phyloP scores from a whole-genome alignment of 768 basidiomycete genomes.

The Tulasnella sp. region DNA sequence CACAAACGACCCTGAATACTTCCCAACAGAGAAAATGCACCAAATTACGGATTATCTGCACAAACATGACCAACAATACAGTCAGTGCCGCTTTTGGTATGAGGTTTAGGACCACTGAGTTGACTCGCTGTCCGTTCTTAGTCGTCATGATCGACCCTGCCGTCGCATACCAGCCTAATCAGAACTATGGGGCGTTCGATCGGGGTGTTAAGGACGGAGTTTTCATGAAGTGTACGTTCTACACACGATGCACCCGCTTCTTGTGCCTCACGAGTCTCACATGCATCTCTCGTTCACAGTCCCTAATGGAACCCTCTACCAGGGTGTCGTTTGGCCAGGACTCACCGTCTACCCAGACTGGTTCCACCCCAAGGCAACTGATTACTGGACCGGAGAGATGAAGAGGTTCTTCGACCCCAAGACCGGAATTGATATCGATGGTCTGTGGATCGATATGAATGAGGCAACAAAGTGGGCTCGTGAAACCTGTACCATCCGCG shows the following conservation, averaged over 20 bases:
- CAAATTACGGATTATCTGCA: constrained; percentile 64
- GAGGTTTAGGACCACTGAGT: neutral
- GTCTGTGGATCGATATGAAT: constrained; percentile 54
- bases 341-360: constrained; percentile 36
- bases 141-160: constrained; percentile 75
- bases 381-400: constrained; percentile 35
- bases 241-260: neutral
- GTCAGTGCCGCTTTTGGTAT: constrained; percentile 40
- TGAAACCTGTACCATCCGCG: neutral
- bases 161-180: constrained; percentile 50
- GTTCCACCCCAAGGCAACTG: constrained; percentile 32
- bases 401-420: constrained; percentile 30
- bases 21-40: constrained; percentile 58
- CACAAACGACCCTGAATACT: constrained; percentile 65
- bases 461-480: constrained; percentile 58
- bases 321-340: constrained; percentile 35
- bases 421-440: constrained; percentile 32
- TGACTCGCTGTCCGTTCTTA: constrained; percentile 34
- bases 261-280: neutral
- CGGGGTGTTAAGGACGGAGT: constrained; percentile 47
- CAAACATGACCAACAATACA: constrained; percentile 53
- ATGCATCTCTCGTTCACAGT: neutral
- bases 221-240: constrained; percentile 22
- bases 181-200: constrained; percentile 53
- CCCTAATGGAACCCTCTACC: constrained; percentile 28